phyloP scores from a whole-genome alignment of 306 rosid genomes.

The Corylus heterophylla region DNA sequence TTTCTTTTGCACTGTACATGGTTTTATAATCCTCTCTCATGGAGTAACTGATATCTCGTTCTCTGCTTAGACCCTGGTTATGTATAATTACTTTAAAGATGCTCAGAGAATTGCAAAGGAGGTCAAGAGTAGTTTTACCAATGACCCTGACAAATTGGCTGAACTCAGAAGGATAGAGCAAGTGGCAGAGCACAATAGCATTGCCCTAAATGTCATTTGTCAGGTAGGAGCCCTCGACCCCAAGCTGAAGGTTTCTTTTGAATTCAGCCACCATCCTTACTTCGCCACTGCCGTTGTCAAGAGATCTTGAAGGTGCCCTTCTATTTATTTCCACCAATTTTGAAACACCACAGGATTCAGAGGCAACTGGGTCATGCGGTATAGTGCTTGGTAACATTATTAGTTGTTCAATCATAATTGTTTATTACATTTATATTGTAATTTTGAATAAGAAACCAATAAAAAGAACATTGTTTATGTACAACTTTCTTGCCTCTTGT shows the following conservation, averaged over 20 bases:
- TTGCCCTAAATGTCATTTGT: conserved; percentile 72
- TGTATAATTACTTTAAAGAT: conserved; percentile 83
- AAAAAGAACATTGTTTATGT: conserved; percentile 9
- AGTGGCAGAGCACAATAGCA: conserved; percentile 92
- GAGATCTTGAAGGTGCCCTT: conserved; percentile 59
- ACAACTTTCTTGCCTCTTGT: background rate
- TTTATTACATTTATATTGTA: conserved; percentile 46
- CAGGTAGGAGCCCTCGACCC: conserved; percentile 68
- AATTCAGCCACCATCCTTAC: conserved; percentile 82
- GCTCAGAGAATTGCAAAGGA: conserved; percentile 89
- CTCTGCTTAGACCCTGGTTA: conserved; percentile 55
- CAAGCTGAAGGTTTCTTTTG: conserved; percentile 69
- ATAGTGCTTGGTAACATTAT: conserved; percentile 44
- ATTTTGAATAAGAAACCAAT: conserved; percentile 32
- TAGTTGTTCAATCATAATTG: conserved; percentile 34
- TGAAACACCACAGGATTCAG: conserved; percentile 41
- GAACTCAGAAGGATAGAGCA: conserved; percentile 82
- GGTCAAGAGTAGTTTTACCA: conserved; percentile 62
- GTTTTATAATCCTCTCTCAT: conserved; percentile 1
- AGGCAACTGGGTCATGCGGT: conserved; percentile 38
- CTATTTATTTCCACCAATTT: conserved; percentile 47
- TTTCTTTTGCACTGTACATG: conserved; percentile 3
- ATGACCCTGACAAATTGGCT: conserved; percentile 68
- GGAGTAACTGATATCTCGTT: conserved; percentile 6
- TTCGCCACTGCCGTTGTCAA: conserved; percentile 82